A percentile compares a stretch with the other conserved stretches of the same genome.
Evolutionary conservation across 1,284 basidiomycete species (phyloP).

Genomic region (Trametes versicolor): DNA sequence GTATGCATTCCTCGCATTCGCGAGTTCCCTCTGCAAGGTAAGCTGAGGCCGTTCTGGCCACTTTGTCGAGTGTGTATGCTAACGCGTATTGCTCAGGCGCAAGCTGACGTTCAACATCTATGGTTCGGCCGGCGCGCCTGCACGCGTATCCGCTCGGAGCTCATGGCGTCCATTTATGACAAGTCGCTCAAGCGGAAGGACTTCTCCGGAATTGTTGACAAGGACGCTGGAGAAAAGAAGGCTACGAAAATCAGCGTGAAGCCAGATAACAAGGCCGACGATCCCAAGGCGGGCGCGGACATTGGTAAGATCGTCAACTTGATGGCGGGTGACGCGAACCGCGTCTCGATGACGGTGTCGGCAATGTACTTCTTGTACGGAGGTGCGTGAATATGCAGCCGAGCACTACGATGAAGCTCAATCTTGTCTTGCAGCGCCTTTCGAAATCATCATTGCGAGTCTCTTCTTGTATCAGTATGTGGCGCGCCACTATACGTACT

Average conservation of each 20-base stretch:
- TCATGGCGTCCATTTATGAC: conserved; percentile 89
- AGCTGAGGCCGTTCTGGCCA: conserved; percentile 33
- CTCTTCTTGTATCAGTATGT: conserved; percentile 83
- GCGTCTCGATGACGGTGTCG: conserved; percentile 60
- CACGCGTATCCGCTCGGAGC: conserved; percentile 74
- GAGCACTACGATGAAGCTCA: not conserved
- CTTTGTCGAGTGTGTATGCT: conserved; percentile 1
- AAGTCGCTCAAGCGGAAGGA: conserved; percentile 90
- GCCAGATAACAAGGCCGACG: conserved; percentile 56
- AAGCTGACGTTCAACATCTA: conserved; percentile 81
- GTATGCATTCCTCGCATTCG: conserved; percentile 74
- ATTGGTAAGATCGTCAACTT: conserved; percentile 83
- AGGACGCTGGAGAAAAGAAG: conserved; percentile 50
- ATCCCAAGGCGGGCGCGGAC: conserved; percentile 74
- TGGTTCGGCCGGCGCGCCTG: conserved; percentile 81
- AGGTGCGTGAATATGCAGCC: conserved; percentile 46
- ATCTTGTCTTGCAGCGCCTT: conserved; percentile 58
- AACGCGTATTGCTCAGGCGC: conserved; percentile 45
- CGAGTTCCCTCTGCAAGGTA: conserved; percentile 62
- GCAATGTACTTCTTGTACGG: conserved; percentile 73
- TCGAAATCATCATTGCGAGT: conserved; percentile 83
- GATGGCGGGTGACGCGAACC: conserved; percentile 77
- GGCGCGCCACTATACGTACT: not conserved
- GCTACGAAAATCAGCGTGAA: conserved; percentile 40
- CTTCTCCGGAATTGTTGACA: conserved; percentile 78